Evolutionary conservation across 352 stramenopile genomes (phyloP).

Genomic region (Pythium utonaiense): DNA sequence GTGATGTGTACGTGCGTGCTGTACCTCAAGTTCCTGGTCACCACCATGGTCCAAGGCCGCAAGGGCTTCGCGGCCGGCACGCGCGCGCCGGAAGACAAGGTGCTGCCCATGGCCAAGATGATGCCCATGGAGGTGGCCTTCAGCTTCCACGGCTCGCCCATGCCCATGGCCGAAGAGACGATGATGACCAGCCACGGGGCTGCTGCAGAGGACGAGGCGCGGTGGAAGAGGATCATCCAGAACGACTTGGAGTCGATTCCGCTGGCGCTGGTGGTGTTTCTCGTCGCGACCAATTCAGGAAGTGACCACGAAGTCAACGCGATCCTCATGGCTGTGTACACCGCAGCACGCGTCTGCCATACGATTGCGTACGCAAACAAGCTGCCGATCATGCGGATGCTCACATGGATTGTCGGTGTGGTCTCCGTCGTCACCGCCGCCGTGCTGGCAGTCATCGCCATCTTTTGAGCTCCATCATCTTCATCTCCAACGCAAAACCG

Average conservation of each 20-base stretch:
- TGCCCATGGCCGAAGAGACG: slow-evolving; percentile 3
- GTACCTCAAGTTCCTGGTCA: slow-evolving; percentile 61
- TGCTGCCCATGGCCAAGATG: slow-evolving; percentile 13
- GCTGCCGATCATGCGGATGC: slow-evolving; percentile 22
- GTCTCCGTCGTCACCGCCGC: slow-evolving; percentile 13
- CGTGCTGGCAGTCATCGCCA: slow-evolving; percentile 9
- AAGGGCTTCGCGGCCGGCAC: slow-evolving; percentile 46
- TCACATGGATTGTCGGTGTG: slow-evolving; percentile 23
- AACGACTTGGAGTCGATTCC: slow-evolving; percentile 69
- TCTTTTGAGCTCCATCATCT: background rate
- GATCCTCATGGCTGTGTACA: slow-evolving; percentile 21
- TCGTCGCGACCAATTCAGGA: slow-evolving; percentile 31
- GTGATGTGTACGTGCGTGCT: slow-evolving; percentile 33
- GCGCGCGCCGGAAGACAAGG: slow-evolving; percentile 36
- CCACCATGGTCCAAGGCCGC: slow-evolving; percentile 43
- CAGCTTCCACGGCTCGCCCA: slow-evolving; percentile 2
- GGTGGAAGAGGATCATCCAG: slow-evolving; percentile 41
- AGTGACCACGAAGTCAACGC: slow-evolving; percentile 34
- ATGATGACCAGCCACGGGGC: background rate
- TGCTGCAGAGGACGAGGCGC: slow-evolving; percentile 10
- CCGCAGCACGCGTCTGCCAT: slow-evolving; percentile 29
- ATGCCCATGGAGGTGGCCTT: background rate
- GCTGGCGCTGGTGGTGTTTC: slow-evolving; percentile 45
- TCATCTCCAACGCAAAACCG: too few relatives aligned
- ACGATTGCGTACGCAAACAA: slow-evolving; percentile 28